A percentile compares a stretch with the other conserved stretches of the same genome.
phyloP scores from a whole-genome alignment of 148 eudicot genomes.

The Rhododendron ovatum region DNA sequence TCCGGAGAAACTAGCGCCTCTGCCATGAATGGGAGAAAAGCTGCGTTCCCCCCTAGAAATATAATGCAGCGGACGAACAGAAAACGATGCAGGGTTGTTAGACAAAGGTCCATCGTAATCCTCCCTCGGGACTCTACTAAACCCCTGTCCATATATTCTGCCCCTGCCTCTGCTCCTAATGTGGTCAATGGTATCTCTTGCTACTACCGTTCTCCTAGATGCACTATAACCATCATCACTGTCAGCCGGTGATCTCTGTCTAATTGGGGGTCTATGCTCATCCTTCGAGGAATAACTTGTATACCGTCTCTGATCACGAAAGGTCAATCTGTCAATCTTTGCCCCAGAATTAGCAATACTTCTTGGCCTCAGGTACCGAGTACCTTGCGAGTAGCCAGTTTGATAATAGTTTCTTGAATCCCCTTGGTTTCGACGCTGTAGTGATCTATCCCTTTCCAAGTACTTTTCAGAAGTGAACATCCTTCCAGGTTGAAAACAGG shows the following conservation, averaged over 20 bases:
- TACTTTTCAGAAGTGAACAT: slow-evolving; percentile 27
- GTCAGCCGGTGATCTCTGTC: slow-evolving; percentile 40
- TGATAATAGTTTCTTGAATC: slow-evolving; percentile 21
- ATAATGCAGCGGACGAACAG: slow-evolving; percentile 28
- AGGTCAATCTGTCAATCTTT: slow-evolving; percentile 29
- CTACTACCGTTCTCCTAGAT: slow-evolving; percentile 25
- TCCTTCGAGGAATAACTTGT: slow-evolving; percentile 29
- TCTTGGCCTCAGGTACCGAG: slow-evolving; percentile 24
- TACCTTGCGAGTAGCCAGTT: slow-evolving; percentile 16
- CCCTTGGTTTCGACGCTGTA: slow-evolving; percentile 21
- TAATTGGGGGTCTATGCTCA: slow-evolving; percentile 21
- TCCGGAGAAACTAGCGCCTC: slow-evolving; percentile 27
- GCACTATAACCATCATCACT: slow-evolving; percentile 28
- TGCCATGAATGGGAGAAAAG: slow-evolving; percentile 40
- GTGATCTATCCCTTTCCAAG: slow-evolving; percentile 29
- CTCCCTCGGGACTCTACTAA: slow-evolving; percentile 39
- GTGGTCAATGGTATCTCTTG: slow-evolving; percentile 20
- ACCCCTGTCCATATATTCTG: slow-evolving; percentile 26
- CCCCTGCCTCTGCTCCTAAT: slow-evolving; percentile 32
- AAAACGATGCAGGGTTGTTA: slow-evolving; percentile 20
- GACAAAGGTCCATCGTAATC: slow-evolving; percentile 35
- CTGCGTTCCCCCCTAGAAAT: slow-evolving; percentile 35
- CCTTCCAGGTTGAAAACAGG: slow-evolving; percentile 26
- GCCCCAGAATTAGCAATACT: slow-evolving; percentile 21
- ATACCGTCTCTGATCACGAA: slow-evolving; percentile 24